These are phyloP conservation scores for Sophora flavescens DNA, from an alignment of 306 rosid genomes.

Conservation along the genomic window DNA sequence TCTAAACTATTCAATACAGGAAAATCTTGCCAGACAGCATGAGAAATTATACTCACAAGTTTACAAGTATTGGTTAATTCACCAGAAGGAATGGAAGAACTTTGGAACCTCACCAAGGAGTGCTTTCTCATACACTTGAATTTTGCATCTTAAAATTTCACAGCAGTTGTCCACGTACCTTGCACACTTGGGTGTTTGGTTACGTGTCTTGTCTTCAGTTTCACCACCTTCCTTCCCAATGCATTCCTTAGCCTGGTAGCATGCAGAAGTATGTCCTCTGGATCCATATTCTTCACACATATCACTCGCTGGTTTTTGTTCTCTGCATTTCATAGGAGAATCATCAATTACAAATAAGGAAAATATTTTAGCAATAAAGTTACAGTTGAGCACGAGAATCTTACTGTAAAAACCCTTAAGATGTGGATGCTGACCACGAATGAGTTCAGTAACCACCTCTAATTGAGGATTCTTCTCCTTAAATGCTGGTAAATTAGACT, in stretches of 20 bases:
- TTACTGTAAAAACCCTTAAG: constrained; percentile 82
- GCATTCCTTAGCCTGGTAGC: constrained; percentile 86
- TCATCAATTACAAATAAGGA: constrained; percentile 17
- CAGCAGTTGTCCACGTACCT: constrained; percentile 93
- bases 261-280: constrained; percentile 69
- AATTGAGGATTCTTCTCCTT: constrained; percentile 87
- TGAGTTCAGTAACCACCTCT: constrained; percentile 84
- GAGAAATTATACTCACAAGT: constrained; percentile 12
- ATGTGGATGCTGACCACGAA: constrained; percentile 96
- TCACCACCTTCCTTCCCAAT: constrained; percentile 90
- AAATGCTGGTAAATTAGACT: constrained; percentile 70
- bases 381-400: constrained; percentile 35
- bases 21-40: constrained; percentile 20
- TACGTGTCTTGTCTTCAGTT: constrained; percentile 86
- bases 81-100: constrained; percentile 12
- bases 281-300: constrained; percentile 89
- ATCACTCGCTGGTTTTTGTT: constrained; percentile 77
- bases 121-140: constrained; percentile 33
- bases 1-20: constrained; percentile 6
- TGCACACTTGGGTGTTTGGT: constrained; percentile 89
- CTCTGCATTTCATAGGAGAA: constrained; percentile 54
- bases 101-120: constrained; percentile 16
- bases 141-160: constrained; percentile 56
- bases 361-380: background rate
- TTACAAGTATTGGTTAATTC: constrained; percentile 15